phyloP scores from a whole-genome alignment of 106 monocot genomes.

The Agapanthus africanus region DNA sequence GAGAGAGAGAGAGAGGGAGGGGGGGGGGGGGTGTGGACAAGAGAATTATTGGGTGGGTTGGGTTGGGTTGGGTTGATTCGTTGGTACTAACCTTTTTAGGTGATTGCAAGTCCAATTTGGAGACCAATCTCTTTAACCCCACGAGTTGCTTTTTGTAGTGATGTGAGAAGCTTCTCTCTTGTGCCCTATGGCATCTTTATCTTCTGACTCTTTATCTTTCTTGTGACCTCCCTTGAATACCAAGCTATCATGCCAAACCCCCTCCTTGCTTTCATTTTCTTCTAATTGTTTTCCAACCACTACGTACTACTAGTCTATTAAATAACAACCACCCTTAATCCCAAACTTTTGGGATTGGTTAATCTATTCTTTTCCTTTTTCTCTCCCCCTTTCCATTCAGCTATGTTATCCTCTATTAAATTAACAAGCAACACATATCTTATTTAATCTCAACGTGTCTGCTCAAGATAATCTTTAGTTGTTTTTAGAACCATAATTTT shows the following conservation, averaged over 20 bases:
- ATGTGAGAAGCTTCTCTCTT: neutral
- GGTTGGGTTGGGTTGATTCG: conserved; percentile 17
- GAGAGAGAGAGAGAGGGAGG: conserved; percentile 3
- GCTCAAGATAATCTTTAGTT: no score
- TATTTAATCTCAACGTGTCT: no score
- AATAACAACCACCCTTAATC: no score
- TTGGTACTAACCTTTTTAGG: conserved; percentile 17
- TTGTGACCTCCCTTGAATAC: neutral
- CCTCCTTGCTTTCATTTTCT: neutral
- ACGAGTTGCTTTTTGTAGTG: neutral
- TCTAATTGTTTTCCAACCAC: neutral
- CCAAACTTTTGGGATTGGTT: no score
- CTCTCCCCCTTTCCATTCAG: no score
- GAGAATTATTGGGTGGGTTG: neutral
- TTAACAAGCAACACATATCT: no score
- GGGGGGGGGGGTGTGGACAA: neutral
- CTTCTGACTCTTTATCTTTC: neutral
- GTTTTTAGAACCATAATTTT: no score
- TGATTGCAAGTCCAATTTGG: neutral
- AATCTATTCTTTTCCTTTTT: no score
- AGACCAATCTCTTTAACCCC: conserved; percentile 2
- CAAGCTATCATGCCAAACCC: neutral
- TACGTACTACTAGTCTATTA: neutral
- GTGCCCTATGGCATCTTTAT: no score
- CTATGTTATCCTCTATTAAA: no score